Evolutionary conservation across 345 rosid species (phyloP).

Genomic region (Populus simonii): DNA sequence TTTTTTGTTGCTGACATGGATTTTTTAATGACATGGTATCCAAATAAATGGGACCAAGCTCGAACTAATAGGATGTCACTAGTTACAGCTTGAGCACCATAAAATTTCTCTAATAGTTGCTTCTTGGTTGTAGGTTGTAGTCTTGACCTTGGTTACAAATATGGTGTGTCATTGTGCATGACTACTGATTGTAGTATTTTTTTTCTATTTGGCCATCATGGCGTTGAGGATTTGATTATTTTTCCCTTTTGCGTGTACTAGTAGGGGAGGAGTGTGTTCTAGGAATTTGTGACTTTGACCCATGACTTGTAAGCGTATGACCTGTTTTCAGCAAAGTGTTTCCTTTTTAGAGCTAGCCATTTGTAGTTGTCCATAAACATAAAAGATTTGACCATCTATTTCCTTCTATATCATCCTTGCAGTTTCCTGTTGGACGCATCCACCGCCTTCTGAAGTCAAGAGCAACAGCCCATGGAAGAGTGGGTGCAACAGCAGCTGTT

Average conservation of each 20-base stretch:
- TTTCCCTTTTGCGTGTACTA: neutral
- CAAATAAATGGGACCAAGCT: no score
- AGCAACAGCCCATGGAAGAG: slow-evolving; percentile 32
- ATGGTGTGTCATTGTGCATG: neutral
- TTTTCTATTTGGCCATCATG: neutral
- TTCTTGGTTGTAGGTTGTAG: neutral
- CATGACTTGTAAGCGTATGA: no score
- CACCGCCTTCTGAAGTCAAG: slow-evolving; percentile 25
- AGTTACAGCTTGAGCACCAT: no score
- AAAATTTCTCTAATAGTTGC: neutral
- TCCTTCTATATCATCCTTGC: neutral
- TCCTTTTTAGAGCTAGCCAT: neutral
- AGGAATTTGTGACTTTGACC: no score
- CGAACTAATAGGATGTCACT: no score
- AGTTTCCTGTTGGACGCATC: slow-evolving; percentile 28
- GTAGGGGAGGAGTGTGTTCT: no score
- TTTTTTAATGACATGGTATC: no score
- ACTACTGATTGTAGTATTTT: neutral
- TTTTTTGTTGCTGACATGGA: no score
- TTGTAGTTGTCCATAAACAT: neutral
- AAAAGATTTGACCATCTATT: neutral
- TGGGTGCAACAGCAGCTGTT: slow-evolving; percentile 32
- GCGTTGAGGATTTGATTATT: neutral
- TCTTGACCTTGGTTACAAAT: neutral
- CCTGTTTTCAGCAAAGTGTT: neutral